Evolutionary conservation across 2,329 filamentous ascomycete genomes (phyloP), one percentile per base, ranked within the genome.

Genomic region (Botrytis aclada): DNA sequence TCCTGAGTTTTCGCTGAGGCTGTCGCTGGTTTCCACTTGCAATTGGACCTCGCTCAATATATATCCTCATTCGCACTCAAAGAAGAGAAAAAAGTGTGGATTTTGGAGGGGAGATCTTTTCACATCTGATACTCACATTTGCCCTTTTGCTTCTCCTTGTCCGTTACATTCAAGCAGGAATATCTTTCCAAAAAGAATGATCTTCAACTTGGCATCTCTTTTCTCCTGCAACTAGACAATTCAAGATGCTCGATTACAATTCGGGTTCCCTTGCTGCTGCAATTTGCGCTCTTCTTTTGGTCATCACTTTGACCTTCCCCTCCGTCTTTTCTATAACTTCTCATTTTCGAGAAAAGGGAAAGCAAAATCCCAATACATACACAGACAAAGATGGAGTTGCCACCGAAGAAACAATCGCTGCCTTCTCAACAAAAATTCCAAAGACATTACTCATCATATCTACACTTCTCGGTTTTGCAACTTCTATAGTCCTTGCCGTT

Each of bases 331-430:
- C 81, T 61, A 76, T 83, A 51, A 51, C 81, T 63, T 76, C 76
- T 45, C 84, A 85, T 76, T 75, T 76, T 80, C 73, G 77, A 79
- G 56, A 65, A 62, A 64, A 80, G 74, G 65, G 47, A 18, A 77
- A 77, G 80, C 56, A 76, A 66, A 74, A 79, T 81, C 73, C 78
- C 58, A 82, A 85, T 18, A 83, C 85, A 20, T 94, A 94, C 78
- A 84, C 89, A 77, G 92, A 95, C 78, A 82, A 86, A 74, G 92
- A 95, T 81, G 92, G 92, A 66, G 85, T 86, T 75, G 91, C 90
- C 45, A 91, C 89, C 0, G 85, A 88, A 58, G 89, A 91, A 78
- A 89, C 89, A 1, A 80, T 89, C 70, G 85, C 85, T 34, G 85
- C 84, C 56, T 94, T 90, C 79, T 91, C 90, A 41, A 86, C 88